Evolutionary conservation across 805 yeast genomes (phyloP), one percentile per base, ranked within the genome.

Genomic region (Lipomyces starkeyi): DNA sequence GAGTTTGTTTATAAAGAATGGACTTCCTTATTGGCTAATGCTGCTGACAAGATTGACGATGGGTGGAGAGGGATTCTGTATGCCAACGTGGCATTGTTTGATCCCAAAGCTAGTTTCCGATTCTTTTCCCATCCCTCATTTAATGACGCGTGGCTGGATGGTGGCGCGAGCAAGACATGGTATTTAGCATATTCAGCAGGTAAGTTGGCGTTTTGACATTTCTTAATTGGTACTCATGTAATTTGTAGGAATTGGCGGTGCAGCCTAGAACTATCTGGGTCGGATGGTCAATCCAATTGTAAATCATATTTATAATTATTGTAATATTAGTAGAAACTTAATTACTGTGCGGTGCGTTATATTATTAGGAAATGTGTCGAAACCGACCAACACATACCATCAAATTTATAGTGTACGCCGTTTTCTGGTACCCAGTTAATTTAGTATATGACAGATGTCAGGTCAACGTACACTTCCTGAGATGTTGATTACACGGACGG

Each of bases 111-210:
- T 0, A 83, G 96, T 0, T 91, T 87, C 75, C 71, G 79, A 1
- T 92, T 86, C 78, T 91, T 91, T 76, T 76, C 87, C 1, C 76
- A 84, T 52, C 73, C 80, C 3, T 80, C 79, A 63, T 92, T 91
- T 83, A 75, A 81, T 57, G 80, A 22, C 73, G 52, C 77, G 4
- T 84, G 84, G 73, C 85, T 93, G 60, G 98, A 93, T 75, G 86
- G 86, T 65, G 98, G 97, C 1, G 94, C 92, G 83, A 88, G 94
- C 29, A 80, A 88, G 69, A 89, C 97, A 0, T 93, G 97, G 97
- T 88, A 93, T 11, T 81, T 92, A 70, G 87, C 97, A 0, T 91
- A 85, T 72, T 58, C 69, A 13, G 69, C 69, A 7, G 66, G 69
- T 32, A 35, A 32, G 47, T 9, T 25, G 11, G 37, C n/a, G 20